A percentile compares a stretch with the other conserved stretches of the same genome.
These are phyloP conservation scores for Colletotrichum sp. DNA, from an alignment of 2,329 filamentous ascomycete species.

Conservation along the genomic window DNA sequence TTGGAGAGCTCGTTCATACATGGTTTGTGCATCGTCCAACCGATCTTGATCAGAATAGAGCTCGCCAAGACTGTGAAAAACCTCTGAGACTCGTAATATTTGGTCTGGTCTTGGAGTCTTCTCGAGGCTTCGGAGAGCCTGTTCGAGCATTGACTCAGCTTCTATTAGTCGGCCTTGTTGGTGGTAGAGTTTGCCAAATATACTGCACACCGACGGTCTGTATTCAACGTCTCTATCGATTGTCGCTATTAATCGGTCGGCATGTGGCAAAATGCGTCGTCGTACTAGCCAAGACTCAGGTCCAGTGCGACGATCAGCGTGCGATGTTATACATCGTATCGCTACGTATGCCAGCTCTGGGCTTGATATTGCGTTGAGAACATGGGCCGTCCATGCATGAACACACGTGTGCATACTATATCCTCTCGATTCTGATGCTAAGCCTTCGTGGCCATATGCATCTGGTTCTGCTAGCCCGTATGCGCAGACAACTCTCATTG, in stretches of 20 bases:
- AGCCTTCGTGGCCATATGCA: background rate
- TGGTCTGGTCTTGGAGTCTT: conserved; percentile 21
- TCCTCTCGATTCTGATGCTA: background rate
- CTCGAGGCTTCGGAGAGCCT: conserved; percentile 28
- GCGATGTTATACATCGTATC: conserved; percentile 9
- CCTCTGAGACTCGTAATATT: conserved; percentile 10
- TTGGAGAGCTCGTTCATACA: conserved; percentile 33
- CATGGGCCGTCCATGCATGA: conserved; percentile 33
- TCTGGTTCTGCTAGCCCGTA: background rate
- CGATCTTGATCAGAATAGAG: conserved; percentile 24
- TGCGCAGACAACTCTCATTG: background rate
- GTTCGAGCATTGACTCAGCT: background rate
- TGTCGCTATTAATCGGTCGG: conserved; percentile 19
- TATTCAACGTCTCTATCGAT: conserved; percentile 29
- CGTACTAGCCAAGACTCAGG: conserved; percentile 18
- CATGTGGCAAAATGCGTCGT: conserved; percentile 26
- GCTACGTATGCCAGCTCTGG: background rate
- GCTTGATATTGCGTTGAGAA: conserved; percentile 26
- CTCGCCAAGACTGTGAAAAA: conserved; percentile 22
- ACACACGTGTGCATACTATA: conserved; percentile 36
- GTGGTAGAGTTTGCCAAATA: background rate
- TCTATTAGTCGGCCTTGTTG: background rate
- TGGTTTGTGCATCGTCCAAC: conserved; percentile 30
- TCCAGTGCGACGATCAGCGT: conserved; percentile 6
- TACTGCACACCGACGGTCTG: background rate